Evolutionary conservation across 495 filamentous ascomycete species (phyloP), one percentile per base, ranked within the genome.

Genomic region (Podospora fimiseda): DNA sequence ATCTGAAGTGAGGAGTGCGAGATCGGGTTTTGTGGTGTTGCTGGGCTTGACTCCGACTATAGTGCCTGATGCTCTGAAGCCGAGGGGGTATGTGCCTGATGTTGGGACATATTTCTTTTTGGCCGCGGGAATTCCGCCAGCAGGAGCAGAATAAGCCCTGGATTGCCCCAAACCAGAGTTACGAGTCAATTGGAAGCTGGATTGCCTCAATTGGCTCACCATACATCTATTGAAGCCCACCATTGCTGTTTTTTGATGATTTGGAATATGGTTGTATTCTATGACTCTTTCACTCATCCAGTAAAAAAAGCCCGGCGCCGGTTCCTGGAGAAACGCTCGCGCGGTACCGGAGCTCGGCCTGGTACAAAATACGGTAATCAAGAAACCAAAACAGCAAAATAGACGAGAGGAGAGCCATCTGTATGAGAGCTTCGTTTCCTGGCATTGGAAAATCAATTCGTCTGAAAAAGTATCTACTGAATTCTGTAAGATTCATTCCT

Each of bases 41-140:
- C 81, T 81, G 1, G 90, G 81, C 74, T 99, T 99, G 38, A 99
- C 89, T 52, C 93, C 93, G 27, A 95, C 91, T 58, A 96, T 84
- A 14, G 88, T 89, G 36, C 88, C 89, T 1, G 89, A 89, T 14
- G 89, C 89, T 22, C 79, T 73, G 76, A 97, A 99, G 33, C 92
- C 93, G 70, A 87, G 80, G 3, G 93, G 93, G 56, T 96, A 96
- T 22, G 82, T 86, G 44, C 91, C 92, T 21, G 73, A 80, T 5
- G 81, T 86, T 19, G 93, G 92, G 21, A 97, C 86, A 73, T 92
- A 95, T 70, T 90, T 92, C 69, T 85, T 82, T 72, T 89, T 89
- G 49, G 84, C 74, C 30, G 74, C 75, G n/a, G 86, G 86, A 46
- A 88, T 82, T 44, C 76, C 76, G 57, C 79, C 74, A 51, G 78